phyloP scores from a whole-genome alignment of 73 alveolate species.

The Stentor coeruleus region DNA sequence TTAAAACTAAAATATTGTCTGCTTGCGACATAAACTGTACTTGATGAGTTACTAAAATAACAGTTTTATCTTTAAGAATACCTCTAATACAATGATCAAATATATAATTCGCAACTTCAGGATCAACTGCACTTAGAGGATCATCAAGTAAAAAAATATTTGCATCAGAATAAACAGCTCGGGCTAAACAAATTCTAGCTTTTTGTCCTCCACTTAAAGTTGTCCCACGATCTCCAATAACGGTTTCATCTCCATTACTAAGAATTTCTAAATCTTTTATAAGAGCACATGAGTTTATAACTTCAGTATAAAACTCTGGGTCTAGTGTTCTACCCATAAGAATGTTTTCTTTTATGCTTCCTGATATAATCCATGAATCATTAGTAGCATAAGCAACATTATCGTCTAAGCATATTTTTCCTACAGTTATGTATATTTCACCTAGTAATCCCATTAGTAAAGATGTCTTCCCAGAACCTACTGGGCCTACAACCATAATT shows the following conservation, averaged over 20 bases:
- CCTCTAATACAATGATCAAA: constrained; percentile 51
- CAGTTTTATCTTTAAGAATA: constrained; percentile 43
- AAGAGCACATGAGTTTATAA: constrained; percentile 52
- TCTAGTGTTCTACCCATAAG: constrained; percentile 51
- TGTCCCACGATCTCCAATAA: constrained; percentile 61
- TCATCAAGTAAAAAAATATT: constrained; percentile 74
- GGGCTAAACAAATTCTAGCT: constrained; percentile 69
- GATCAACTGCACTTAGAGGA: constrained; percentile 74
- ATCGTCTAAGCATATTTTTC: too few species aligned
- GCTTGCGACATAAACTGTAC: constrained; percentile 26
- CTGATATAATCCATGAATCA: too few species aligned
- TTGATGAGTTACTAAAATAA: constrained; percentile 28
- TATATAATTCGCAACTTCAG: constrained; percentile 59
- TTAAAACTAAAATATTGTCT: constrained; percentile 48
- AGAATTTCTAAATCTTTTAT: constrained; percentile 39
- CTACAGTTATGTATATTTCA: too few species aligned
- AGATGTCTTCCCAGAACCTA: too few species aligned
- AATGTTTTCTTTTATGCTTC: too few species aligned
- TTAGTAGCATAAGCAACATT: too few species aligned
- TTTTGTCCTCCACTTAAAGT: constrained; percentile 70
- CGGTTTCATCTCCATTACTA: constrained; percentile 50
- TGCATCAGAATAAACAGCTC: constrained; percentile 67
- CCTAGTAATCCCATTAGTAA: too few species aligned
- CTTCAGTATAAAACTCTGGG: constrained; percentile 51
- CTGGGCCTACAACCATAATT: too few species aligned